Evolutionary conservation across 2,329 filamentous ascomycete genomes (phyloP), one percentile per base, ranked within the genome.

Genomic region (Pestalotiopsis sp.): DNA sequence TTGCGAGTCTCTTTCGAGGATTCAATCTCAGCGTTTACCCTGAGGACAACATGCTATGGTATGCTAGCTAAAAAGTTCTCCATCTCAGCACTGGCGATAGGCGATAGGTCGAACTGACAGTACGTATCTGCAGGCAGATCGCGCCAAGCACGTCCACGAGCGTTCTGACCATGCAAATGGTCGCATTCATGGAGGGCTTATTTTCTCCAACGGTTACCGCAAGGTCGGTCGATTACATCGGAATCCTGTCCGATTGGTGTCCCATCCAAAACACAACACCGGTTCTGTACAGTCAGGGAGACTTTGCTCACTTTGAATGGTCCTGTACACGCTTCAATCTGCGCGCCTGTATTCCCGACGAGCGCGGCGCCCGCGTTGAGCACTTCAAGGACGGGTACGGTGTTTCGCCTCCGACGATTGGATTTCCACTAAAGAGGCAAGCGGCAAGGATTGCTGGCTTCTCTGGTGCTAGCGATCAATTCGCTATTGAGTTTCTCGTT

Each of bases 371-470:
- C 49, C 69, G 67, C 3, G 65, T 55, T 4, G 63, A 31, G 14
- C 52, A 31, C 4, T 70, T 70, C 58, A 39, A 59, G 3, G 13
- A 66, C 12, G 62, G 55, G 11, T 69, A 66, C 36, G 69, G 69
- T 45, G 63, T 67, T 11, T 70, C 62, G 13, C 69, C 69, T 3
- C 27, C 60, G 41, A 20, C 49, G 3, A 41, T 70, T 6, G 69
- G 69, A 7, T 59, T 70, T 14, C 69, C 69, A 7, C 67, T 70
- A 13, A 63, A 67, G n/a, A 60, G 69, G 4, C 69, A 70, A n/a
- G 65, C 67, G 3, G 69, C 69, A 39, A 55, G 60, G 39, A 67
- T 69, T n/a, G 55, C 69, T 14, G 67, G 66, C 17, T 41, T 70
- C 17, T 39, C 67, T 4, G 41, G 55, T 49, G 69, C 25, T 9